A percentile compares a stretch with the other conserved stretches of the same genome.
phyloP scores from a whole-genome alignment of 306 rosid genomes.

The Sechiopsis laciniata region DNA sequence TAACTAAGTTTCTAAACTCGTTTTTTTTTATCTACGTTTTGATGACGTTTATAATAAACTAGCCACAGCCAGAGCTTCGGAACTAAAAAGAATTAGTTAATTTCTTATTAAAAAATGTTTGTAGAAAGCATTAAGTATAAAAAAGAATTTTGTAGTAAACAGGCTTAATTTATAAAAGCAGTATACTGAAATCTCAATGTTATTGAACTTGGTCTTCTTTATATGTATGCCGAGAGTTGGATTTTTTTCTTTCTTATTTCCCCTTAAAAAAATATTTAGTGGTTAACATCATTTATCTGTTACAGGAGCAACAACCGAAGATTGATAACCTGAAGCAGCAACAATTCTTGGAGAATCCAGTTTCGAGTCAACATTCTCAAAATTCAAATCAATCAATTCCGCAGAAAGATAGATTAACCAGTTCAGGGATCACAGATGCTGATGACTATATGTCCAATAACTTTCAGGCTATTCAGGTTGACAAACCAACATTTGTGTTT shows the following conservation, averaged over 20 bases:
- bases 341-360: slow-evolving; percentile 38
- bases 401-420: slow-evolving; percentile 43
- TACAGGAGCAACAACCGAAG: slow-evolving; percentile 28
- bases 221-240: neutral
- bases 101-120: neutral
- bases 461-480: slow-evolving; percentile 59
- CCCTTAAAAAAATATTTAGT: neutral
- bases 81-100: neutral
- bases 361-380: slow-evolving; percentile 42
- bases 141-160: neutral
- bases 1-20: neutral
- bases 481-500: slow-evolving; percentile 17
- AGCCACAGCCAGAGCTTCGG: neutral
- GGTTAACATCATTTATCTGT: neutral
- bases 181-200: neutral
- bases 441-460: slow-evolving; percentile 39
- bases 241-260: neutral
- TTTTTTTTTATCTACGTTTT: neutral
- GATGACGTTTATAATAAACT: neutral
- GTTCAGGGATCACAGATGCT: slow-evolving; percentile 29
- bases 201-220: neutral
- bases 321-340: slow-evolving; percentile 41
- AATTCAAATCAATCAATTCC: slow-evolving; percentile 38
- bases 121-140: neutral
- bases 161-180: neutral